Percentiles rank a stretch among this genome's conserved stretches.
These are phyloP conservation scores for Aschersonia sp. DNA, from an alignment of 2,329 filamentous ascomycete species.

Conservation along the genomic window DNA sequence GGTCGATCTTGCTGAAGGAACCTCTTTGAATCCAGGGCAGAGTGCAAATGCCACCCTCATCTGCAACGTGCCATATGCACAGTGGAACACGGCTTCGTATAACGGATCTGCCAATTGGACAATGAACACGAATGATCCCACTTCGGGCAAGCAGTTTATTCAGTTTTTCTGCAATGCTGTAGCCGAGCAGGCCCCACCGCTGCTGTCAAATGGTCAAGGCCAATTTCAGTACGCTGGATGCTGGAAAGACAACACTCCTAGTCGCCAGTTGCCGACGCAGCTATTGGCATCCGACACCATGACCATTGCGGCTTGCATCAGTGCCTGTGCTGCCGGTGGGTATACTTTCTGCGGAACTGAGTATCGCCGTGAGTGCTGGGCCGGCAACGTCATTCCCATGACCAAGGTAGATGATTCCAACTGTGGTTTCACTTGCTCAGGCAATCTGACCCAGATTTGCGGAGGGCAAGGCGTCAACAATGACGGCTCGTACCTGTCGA, in stretches of 20 bases:
- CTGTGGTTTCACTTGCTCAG: conserved; percentile 37
- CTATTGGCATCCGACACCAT: conserved; percentile 24
- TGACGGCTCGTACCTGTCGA: conserved; percentile 28
- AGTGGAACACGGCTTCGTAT: conserved; percentile 40
- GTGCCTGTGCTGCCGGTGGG: conserved; percentile 20
- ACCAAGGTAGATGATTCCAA: conserved; percentile 26
- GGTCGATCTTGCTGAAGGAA: conserved; percentile 43
- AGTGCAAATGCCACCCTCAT: conserved; percentile 36
- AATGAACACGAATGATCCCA: conserved; percentile 40
- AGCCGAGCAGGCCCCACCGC: conserved; percentile 35
- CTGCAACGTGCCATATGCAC: conserved; percentile 39
- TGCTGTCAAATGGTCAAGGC: conserved; percentile 26
- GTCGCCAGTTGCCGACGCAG: conserved; percentile 30
- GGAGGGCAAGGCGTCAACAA: conserved; percentile 30
- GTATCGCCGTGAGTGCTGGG: conserved; percentile 40
- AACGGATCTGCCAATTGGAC: conserved; percentile 35
- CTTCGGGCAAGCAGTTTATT: conserved; percentile 35
- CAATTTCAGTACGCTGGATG: conserved; percentile 40
- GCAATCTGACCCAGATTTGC: conserved; percentile 34
- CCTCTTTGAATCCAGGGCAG: conserved; percentile 30
- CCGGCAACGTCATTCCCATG: conserved; percentile 29
- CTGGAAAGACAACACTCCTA: conserved; percentile 40
- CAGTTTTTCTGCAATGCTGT: conserved; percentile 37
- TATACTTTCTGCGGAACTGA: conserved; percentile 32
- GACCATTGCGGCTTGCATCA: conserved; percentile 30